Percentiles rank a stretch among this genome's conserved stretches.
phyloP scores from a whole-genome alignment of 1,284 basidiomycete species.

The Apiotrichum brassicae region DNA sequence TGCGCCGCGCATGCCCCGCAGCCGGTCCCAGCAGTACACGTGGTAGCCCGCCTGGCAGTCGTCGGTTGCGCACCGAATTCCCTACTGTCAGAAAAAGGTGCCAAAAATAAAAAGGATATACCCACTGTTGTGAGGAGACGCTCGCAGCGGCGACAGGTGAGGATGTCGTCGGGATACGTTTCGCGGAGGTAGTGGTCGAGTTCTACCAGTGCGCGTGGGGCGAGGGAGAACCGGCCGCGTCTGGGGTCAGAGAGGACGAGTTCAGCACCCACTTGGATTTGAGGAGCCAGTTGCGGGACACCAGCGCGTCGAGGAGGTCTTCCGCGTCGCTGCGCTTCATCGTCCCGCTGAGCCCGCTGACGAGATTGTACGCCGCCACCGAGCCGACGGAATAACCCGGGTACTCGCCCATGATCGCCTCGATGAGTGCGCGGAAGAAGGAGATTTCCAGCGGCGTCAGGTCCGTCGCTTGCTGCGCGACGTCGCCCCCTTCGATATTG shows the following conservation, averaged over 20 bases:
- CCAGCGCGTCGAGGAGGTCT: conserved; percentile 27
- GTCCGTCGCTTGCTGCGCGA: conserved; percentile 34
- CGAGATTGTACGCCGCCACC: conserved; percentile 25
- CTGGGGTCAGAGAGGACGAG: conserved; percentile 14
- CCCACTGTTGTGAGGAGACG: conserved; percentile 35
- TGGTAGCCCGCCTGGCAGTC: conserved; percentile 37
- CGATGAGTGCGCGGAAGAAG: conserved; percentile 35
- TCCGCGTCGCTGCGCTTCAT: conserved; percentile 31
- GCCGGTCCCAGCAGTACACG: conserved; percentile 29
- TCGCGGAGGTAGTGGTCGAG: conserved; percentile 36
- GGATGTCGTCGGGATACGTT: conserved; percentile 31
- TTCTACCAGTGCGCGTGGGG: conserved; percentile 35
- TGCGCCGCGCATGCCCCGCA: neutral
- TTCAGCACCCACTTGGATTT: conserved; percentile 33
- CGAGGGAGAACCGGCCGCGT: conserved; percentile 38
- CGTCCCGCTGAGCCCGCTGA: conserved; percentile 14
- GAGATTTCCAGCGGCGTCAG: conserved; percentile 38
- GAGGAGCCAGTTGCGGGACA: conserved; percentile 37
- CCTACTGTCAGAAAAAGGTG: conserved; percentile 20
- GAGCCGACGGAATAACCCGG: conserved; percentile 41
- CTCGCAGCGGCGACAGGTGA: conserved; percentile 31
- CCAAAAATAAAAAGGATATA: neutral
- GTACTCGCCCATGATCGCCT: conserved; percentile 36
- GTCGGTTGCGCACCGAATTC: conserved; percentile 24
- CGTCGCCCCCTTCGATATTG: conserved; percentile 33